These are phyloP conservation scores for Phytophthora lateralis DNA, from an alignment of 352 stramenopile genomes.

Conservation along the genomic window DNA sequence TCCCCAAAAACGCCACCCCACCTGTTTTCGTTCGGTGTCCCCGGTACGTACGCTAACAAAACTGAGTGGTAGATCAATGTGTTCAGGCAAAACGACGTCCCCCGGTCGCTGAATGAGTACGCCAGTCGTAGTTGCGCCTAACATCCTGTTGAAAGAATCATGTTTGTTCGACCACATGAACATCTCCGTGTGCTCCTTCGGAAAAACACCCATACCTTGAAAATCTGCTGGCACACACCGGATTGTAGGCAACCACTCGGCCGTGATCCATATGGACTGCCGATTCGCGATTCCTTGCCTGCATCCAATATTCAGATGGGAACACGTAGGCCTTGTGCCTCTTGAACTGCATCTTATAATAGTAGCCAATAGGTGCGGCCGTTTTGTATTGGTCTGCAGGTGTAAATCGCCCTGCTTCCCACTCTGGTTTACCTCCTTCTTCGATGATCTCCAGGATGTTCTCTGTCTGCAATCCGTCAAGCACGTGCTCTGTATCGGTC, in stretches of 20 bases:
- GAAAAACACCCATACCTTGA: conserved; percentile 20
- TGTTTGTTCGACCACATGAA: conserved; percentile 1
- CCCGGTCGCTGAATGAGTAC: conserved; percentile 5
- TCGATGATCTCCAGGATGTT: too few species aligned
- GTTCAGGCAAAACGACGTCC: conserved; percentile 10
- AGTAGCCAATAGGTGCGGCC: background rate
- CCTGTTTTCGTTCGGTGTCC: background rate
- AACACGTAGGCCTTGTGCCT: background rate
- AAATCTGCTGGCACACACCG: conserved; percentile 2
- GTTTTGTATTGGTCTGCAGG: background rate
- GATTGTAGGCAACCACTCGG: too few species aligned
- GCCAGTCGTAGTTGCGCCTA: background rate
- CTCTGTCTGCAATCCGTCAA: background rate
- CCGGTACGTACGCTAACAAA: background rate
- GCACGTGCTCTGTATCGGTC: background rate
- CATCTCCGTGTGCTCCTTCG: background rate
- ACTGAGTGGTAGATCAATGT: conserved; percentile 1
- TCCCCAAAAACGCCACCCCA: conserved; percentile 3
- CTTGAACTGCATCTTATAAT: background rate
- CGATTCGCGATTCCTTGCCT: too few species aligned
- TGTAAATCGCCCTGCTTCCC: background rate
- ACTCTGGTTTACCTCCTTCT: background rate
- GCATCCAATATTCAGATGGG: too few species aligned
- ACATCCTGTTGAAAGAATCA: conserved; percentile 8
- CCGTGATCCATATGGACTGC: too few species aligned